Percentiles rank a stretch among this genome's conserved stretches.
phyloP scores from a whole-genome alignment of 2,329 filamentous ascomycete species.

The Fusarium heterosporum region DNA sequence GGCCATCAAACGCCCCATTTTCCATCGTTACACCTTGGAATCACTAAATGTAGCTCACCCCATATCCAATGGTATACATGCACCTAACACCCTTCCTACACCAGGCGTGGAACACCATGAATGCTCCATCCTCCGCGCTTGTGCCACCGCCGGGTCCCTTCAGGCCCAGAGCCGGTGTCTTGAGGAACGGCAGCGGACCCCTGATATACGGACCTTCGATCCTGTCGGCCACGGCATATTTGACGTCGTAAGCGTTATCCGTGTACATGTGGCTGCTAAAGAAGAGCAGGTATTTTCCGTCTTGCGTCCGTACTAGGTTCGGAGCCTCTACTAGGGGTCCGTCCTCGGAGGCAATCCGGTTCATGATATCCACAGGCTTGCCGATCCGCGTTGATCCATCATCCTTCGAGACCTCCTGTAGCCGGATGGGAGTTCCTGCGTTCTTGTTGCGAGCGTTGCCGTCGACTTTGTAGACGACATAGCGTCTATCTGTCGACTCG shows the following conservation, averaged over 20 bases:
- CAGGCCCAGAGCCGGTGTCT: constrained; percentile 54
- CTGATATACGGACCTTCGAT: constrained; percentile 55
- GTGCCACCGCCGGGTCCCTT: constrained; percentile 57
- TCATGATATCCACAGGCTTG: constrained; percentile 59
- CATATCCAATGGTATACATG: constrained; percentile 51
- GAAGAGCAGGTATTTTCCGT: constrained; percentile 69
- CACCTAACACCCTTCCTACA: constrained; percentile 51
- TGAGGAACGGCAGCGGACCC: constrained; percentile 49
- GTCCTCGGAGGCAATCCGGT: constrained; percentile 56
- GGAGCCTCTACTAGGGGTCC: constrained; percentile 73
- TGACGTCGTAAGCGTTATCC: constrained; percentile 66
- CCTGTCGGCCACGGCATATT: constrained; percentile 63
- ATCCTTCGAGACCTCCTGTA: constrained; percentile 64
- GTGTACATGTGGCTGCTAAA: constrained; percentile 72
- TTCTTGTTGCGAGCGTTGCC: constrained; percentile 65
- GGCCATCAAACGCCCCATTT: constrained; percentile 17
- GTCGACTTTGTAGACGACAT: constrained; percentile 75
- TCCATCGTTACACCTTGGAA: background rate
- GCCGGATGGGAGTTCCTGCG: constrained; percentile 66
- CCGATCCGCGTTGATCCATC: constrained; percentile 65
- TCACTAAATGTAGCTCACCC: constrained; percentile 10
- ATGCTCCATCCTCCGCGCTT: constrained; percentile 46
- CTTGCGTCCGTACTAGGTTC: constrained; percentile 58
- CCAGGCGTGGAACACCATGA: constrained; percentile 54
- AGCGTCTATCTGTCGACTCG: constrained; percentile 61